A percentile compares a stretch with the other conserved stretches of the same genome.
phyloP scores from a whole-genome alignment of 2,329 filamentous ascomycete species.

The Alternaria metachromatica region DNA sequence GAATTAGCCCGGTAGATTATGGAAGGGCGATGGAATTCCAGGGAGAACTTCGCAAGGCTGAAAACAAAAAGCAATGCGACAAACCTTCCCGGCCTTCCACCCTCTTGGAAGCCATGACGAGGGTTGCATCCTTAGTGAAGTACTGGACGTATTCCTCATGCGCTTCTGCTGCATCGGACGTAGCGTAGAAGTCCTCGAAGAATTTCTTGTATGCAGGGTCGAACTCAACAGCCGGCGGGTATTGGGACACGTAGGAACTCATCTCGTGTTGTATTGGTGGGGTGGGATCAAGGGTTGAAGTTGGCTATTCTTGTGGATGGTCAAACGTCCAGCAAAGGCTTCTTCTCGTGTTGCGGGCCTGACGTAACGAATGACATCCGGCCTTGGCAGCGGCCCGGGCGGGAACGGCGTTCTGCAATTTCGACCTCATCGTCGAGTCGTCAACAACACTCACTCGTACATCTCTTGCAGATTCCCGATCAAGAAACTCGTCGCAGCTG shows the following conservation, averaged over 20 bases:
- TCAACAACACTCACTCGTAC: not conserved
- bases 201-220: constrained; percentile 52
- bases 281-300: not conserved
- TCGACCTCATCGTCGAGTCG: not conserved
- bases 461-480: not conserved
- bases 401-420: constrained; percentile 9
- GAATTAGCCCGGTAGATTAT: not conserved
- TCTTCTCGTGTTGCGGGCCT: constrained; percentile 1
- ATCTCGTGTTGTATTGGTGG: constrained; percentile 19
- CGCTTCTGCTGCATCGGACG: constrained; percentile 56
- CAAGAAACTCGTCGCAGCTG: not conserved
- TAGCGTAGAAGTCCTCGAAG: constrained; percentile 56
- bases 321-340: constrained; percentile 9
- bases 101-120: constrained; percentile 61
- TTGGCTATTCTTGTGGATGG: not conserved
- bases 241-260: constrained; percentile 44
- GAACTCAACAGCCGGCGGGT: constrained; percentile 45
- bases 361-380: constrained; percentile 10
- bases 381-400: constrained; percentile 6
- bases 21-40: not conserved
- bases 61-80: constrained; percentile 6
- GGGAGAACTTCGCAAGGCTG: not conserved
- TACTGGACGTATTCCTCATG: constrained; percentile 57
- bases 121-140: constrained; percentile 57
- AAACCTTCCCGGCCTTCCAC: constrained; percentile 55